phyloP scores from a whole-genome alignment of 1,284 basidiomycete genomes.

The Mrakiaceae sp. region DNA sequence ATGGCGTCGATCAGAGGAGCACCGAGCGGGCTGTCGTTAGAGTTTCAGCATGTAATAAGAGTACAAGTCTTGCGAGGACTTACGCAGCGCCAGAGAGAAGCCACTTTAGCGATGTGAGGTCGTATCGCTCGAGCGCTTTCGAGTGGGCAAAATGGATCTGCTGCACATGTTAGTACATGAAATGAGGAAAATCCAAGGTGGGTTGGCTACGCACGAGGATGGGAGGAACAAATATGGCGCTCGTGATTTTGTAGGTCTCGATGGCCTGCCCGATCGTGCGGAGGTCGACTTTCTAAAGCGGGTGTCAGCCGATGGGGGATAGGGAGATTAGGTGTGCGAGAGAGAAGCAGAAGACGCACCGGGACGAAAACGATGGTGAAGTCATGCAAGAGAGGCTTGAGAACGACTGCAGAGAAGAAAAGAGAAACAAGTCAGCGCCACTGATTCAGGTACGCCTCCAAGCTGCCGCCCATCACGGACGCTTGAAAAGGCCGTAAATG shows the following conservation, averaged over 20 bases:
- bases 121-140: conserved; percentile 54
- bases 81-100: conserved; percentile 67
- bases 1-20: conserved; percentile 26
- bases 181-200: neutral
- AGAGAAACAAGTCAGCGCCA: conserved; percentile 20
- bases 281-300: conserved; percentile 50
- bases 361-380: conserved; percentile 55
- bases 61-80: conserved; percentile 49
- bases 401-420: conserved; percentile 41
- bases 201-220: conserved; percentile 59
- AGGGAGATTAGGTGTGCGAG: neutral
- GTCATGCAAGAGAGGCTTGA: conserved; percentile 49
- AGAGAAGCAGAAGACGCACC: neutral
- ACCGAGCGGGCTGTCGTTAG: neutral
- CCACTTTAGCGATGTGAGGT: conserved; percentile 50
- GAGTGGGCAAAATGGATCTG: conserved; percentile 29
- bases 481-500: conserved; percentile 25
- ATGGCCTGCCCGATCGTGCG: conserved; percentile 54
- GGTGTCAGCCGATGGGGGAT: conserved; percentile 18
- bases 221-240: conserved; percentile 65
- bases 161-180: neutral
- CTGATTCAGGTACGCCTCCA: conserved; percentile 14
- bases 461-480: neutral
- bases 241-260: conserved; percentile 53
- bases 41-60: conserved; percentile 27